A percentile compares a stretch with the other conserved stretches of the same genome.
These are phyloP conservation scores for Ganoderma multipileum DNA, from an alignment of 1,284 basidiomycete genomes.

Conservation along the genomic window DNA sequence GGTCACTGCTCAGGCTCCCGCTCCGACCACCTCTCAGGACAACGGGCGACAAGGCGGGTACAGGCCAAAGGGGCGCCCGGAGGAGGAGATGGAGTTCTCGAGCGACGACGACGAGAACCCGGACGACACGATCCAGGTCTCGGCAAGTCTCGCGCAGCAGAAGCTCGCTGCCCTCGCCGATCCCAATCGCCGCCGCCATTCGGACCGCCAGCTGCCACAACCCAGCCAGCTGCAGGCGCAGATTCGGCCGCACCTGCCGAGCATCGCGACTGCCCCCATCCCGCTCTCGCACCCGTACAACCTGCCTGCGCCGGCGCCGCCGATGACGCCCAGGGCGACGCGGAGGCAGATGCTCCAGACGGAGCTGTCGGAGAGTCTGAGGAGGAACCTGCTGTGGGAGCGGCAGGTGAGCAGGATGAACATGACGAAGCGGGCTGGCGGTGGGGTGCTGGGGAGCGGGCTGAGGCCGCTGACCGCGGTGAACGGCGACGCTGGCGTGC, in stretches of 20 bases:
- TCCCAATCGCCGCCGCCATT: constrained; percentile 40
- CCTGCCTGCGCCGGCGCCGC: constrained; percentile 68
- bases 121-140: constrained; percentile 58
- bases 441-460: constrained; percentile 42
- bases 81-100: constrained; percentile 73
- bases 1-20: constrained; percentile 48
- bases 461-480: constrained; percentile 50
- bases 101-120: constrained; percentile 60
- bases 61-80: constrained; percentile 68
- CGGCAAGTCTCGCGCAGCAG: constrained; percentile 68
- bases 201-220: constrained; percentile 35
- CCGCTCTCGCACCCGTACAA: constrained; percentile 77
- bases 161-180: constrained; percentile 61
- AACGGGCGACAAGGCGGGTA: constrained; percentile 46
- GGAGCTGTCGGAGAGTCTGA: constrained; percentile 86
- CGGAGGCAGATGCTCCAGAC: constrained; percentile 84
- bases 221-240: constrained; percentile 14
- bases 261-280: constrained; percentile 53
- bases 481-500: constrained; percentile 37
- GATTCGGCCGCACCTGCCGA: constrained; percentile 33
- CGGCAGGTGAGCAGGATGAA: constrained; percentile 69
- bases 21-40: constrained; percentile 21
- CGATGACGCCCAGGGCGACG: constrained; percentile 86
- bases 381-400: constrained; percentile 87
- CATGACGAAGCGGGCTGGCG: constrained; percentile 43